Evolutionary conservation across 768 basidiomycete genomes (phyloP).

Genomic region (Lyophyllum shimeji): DNA sequence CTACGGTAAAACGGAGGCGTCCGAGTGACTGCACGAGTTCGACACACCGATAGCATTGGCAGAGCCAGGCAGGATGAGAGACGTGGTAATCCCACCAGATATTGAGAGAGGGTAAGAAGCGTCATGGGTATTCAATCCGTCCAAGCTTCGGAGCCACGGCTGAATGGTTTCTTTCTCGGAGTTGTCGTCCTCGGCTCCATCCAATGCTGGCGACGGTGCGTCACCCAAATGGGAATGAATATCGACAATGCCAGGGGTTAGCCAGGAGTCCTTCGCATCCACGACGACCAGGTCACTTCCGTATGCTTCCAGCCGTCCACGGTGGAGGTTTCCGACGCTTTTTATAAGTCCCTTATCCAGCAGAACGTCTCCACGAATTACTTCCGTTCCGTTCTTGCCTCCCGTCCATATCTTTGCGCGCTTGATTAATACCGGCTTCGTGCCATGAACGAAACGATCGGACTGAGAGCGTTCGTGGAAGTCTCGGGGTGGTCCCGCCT

Average conservation of each 20-base stretch:
- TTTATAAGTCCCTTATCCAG: conserved; percentile 70
- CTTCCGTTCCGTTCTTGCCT: conserved; percentile 59
- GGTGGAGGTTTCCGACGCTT: conserved; percentile 49
- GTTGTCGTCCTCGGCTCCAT: conserved; percentile 56
- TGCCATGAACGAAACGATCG: conserved; percentile 66
- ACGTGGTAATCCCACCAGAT: conserved; percentile 78
- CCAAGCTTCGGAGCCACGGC: conserved; percentile 72
- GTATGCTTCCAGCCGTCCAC: conserved; percentile 24
- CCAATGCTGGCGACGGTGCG: conserved; percentile 45
- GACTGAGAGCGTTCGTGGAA: conserved; percentile 54
- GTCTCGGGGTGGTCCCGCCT: conserved; percentile 42
- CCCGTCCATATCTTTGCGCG: conserved; percentile 90
- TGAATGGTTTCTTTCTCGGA: conserved; percentile 45
- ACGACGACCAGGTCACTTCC: conserved; percentile 45
- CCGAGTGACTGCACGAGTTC: not conserved
- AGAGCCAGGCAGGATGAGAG: conserved; percentile 75
- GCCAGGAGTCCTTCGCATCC: conserved; percentile 70
- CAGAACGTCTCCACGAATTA: conserved; percentile 65
- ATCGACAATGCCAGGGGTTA: conserved; percentile 75
- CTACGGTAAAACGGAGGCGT: not conserved
- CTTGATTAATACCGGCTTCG: conserved; percentile 61
- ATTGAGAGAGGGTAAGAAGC: conserved; percentile 67
- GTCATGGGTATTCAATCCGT: conserved; percentile 83
- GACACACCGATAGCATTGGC: conserved; percentile 57
- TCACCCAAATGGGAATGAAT: conserved; percentile 70